Percentiles rank a stretch among this genome's conserved stretches.
Conservation (phyloP, 257 asterid genomes). For the Thymus mandschuricus region DNA sequence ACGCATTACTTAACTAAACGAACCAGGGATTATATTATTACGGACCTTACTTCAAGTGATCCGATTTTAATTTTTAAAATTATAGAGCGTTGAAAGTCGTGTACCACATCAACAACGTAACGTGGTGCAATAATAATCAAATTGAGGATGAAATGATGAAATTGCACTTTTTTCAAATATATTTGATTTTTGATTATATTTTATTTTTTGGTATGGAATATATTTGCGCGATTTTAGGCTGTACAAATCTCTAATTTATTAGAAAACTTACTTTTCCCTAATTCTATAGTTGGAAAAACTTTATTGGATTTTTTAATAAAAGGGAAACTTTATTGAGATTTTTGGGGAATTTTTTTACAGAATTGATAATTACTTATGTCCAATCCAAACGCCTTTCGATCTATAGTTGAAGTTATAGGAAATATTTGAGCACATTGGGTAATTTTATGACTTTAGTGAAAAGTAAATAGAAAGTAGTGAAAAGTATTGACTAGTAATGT, state of each 20-base stretch:
- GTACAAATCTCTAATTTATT: conserved; percentile 27
- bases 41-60: neutral
- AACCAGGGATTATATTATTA: neutral
- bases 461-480: neutral
- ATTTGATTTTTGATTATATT: too few species aligned
- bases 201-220: neutral
- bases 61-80: neutral
- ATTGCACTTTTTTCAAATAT: neutral
- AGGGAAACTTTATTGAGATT: too few species aligned
- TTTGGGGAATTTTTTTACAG: neutral
- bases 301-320: too few species aligned
- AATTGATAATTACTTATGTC: too few species aligned
- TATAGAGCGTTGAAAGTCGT: conserved; percentile 7
- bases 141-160: conserved; percentile 15
- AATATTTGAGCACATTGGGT: neutral
- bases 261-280: neutral
- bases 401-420: neutral
- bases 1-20: too few species aligned
- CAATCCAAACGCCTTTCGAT: neutral
- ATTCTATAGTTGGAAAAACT: neutral
- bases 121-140: conserved; percentile 34
- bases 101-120: conserved; percentile 21
- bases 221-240: conserved; percentile 19
- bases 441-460: neutral
- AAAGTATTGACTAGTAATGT: neutral